Percentiles rank a stretch among this genome's conserved stretches.
phyloP scores from a whole-genome alignment of 2,329 filamentous ascomycete species.

The Hypoxylon sp. region DNA sequence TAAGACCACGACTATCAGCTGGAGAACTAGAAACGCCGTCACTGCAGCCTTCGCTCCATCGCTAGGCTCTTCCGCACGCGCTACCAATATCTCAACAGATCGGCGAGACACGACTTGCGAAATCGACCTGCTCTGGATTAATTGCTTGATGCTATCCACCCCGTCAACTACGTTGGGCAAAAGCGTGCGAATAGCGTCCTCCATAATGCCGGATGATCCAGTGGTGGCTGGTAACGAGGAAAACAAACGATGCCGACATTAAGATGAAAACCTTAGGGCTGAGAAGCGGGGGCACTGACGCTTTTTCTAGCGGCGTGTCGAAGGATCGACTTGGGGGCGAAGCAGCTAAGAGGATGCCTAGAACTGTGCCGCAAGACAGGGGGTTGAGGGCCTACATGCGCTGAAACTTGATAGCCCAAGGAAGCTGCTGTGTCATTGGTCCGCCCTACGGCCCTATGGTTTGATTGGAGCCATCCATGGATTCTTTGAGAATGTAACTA shows the following conservation, averaged over 20 bases:
- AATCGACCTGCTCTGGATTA: slow-evolving; percentile 4
- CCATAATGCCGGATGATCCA: slow-evolving; percentile 7
- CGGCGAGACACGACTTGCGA: slow-evolving; percentile 16
- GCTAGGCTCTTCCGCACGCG: background rate
- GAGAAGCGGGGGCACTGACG: slow-evolving; percentile 9
- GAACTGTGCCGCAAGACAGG: slow-evolving; percentile 10
- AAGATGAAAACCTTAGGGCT: background rate
- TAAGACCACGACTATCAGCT: slow-evolving; percentile 7
- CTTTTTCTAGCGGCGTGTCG: background rate
- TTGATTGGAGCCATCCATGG: too few species aligned
- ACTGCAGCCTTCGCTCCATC: background rate
- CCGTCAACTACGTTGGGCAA: slow-evolving; percentile 11
- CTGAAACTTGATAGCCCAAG: background rate
- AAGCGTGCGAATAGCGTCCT: slow-evolving; percentile 12
- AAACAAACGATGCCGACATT: slow-evolving; percentile 1
- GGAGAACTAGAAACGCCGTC: slow-evolving; percentile 10
- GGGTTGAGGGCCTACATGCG: background rate
- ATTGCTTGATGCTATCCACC: background rate
- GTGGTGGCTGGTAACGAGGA: background rate
- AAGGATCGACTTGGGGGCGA: slow-evolving; percentile 17
- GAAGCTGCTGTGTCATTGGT: background rate
- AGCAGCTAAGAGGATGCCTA: slow-evolving; percentile 20
- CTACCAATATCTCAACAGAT: slow-evolving; percentile 15
- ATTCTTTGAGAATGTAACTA: too few species aligned
- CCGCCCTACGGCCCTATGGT: too few species aligned